These are phyloP conservation scores for Nitzschia palea DNA, from an alignment of 108 stramenopile species.

Conservation along the genomic window DNA sequence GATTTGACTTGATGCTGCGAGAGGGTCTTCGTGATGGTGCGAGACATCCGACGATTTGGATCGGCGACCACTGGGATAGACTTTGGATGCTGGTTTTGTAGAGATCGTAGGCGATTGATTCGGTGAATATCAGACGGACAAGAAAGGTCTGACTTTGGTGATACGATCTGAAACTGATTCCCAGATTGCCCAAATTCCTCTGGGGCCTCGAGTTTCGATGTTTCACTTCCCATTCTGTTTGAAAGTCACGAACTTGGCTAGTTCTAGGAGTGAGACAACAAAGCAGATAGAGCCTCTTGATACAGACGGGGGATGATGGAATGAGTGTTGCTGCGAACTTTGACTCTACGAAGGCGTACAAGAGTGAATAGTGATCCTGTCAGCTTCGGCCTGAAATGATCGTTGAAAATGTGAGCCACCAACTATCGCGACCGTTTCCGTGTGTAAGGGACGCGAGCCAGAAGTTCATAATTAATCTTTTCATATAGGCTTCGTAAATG, in stretches of 20 bases:
- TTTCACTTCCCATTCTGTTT: conserved; percentile 26
- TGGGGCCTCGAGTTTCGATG: conserved; percentile 32
- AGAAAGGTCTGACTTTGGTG: conserved; percentile 37
- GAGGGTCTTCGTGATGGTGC: conserved; percentile 15
- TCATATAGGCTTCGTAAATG: background rate
- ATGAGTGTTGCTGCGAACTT: too few species aligned
- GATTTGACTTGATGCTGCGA: background rate
- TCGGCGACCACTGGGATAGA: conserved; percentile 5
- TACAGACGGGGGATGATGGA: too few species aligned
- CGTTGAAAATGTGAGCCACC: too few species aligned
- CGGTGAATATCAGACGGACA: conserved; percentile 40
- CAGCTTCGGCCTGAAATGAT: too few species aligned
- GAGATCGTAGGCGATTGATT: conserved; percentile 7
- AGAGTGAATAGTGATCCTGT: too few species aligned
- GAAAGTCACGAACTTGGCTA: background rate
- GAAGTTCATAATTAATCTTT: background rate
- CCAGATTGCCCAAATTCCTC: conserved; percentile 9
- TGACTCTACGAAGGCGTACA: too few species aligned
- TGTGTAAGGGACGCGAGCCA: background rate
- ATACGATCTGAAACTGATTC: conserved; percentile 38
- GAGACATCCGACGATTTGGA: conserved; percentile 13
- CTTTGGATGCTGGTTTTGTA: background rate
- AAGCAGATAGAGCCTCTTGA: too few species aligned
- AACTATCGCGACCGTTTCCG: background rate
- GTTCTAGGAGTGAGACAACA: too few species aligned